Evolutionary conservation across 169 alveolate genomes (phyloP).

Genomic region (Plasmodium knowlesi): DNA sequence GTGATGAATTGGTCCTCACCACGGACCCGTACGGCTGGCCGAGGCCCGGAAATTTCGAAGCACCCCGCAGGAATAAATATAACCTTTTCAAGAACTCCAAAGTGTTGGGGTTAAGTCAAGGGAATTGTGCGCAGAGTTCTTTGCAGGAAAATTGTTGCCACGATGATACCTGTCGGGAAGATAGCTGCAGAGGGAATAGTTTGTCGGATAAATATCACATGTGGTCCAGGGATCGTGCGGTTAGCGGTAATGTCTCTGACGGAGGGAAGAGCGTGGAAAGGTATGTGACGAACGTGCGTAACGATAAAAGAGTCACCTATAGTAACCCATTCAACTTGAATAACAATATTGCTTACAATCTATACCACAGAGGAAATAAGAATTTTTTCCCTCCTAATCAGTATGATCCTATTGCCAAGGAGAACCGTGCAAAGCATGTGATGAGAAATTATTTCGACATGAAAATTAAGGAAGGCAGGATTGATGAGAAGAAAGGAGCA

Average conservation of each 20-base stretch:
- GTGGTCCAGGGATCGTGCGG: background rate
- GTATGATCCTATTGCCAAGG: background rate
- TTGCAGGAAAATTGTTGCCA: background rate
- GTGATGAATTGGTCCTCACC: background rate
- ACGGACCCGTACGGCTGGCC: background rate
- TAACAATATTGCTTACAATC: background rate
- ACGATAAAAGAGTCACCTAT: background rate
- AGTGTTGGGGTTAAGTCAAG: background rate
- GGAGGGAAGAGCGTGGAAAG: background rate
- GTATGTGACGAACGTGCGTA: background rate
- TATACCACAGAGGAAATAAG: background rate
- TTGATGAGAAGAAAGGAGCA: background rate
- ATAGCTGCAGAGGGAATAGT: background rate
- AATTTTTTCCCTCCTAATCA: background rate
- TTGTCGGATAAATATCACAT: background rate
- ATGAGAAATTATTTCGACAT: background rate
- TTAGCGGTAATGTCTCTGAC: background rate
- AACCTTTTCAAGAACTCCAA: background rate
- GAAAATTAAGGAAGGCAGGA: constrained; percentile 7
- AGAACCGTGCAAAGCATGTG: background rate
- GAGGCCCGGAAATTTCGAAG: background rate
- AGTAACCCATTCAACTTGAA: background rate
- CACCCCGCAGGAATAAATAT: background rate
- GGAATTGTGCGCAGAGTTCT: background rate
- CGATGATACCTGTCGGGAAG: background rate